These are phyloP conservation scores for Chlorella sp. DNA, from an alignment of 139 green algal species.

Conservation along the genomic window DNA sequence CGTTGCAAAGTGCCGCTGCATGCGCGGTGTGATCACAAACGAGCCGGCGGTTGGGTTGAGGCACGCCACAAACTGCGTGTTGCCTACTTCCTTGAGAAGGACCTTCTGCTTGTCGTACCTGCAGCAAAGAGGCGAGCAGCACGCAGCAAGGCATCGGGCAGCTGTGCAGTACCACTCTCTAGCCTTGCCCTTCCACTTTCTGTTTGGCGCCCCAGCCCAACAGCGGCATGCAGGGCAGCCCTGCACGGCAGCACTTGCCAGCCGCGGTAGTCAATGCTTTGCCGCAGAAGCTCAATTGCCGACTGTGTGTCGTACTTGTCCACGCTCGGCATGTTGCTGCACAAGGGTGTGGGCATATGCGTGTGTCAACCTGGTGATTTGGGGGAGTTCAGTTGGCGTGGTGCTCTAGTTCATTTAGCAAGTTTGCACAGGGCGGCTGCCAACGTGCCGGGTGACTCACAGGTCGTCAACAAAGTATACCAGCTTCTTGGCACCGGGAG, in stretches of 20 bases:
- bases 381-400: too few species aligned
- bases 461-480: constrained; percentile 95
- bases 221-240: neutral
- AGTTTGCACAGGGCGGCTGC: too few species aligned
- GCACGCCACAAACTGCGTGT: constrained; percentile 81
- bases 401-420: too few species aligned
- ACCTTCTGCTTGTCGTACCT: constrained; percentile 93
- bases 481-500: constrained; percentile 75
- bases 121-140: neutral
- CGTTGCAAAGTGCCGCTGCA: constrained; percentile 95
- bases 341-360: too few species aligned
- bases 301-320: constrained; percentile 97
- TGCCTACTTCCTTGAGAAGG: constrained; percentile 88
- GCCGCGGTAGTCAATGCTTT: constrained; percentile 90
- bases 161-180: neutral
- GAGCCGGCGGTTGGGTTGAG: constrained; percentile 94
- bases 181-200: too few species aligned
- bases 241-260: constrained; percentile 65
- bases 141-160: neutral
- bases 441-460: too few species aligned
- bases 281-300: constrained; percentile 90
- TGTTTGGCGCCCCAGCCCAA: neutral
- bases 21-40: constrained; percentile 92
- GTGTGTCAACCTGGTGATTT: too few species aligned
- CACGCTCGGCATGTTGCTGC: constrained; percentile 86